Evolutionary conservation across 2,329 filamentous ascomycete genomes (phyloP).

Genomic region (Cladosporium sp.): DNA sequence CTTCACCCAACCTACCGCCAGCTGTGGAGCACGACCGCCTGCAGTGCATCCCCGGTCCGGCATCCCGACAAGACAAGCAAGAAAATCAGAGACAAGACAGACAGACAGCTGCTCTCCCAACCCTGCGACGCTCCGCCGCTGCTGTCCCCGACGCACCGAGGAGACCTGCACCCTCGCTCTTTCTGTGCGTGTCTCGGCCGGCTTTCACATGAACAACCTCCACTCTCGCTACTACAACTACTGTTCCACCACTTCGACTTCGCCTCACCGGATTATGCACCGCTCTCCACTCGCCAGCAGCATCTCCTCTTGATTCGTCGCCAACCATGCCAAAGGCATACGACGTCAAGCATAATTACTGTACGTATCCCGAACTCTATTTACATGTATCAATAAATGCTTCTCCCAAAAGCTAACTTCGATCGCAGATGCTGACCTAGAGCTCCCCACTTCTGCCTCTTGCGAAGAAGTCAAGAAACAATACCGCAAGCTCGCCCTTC

Average conservation of each 20-base stretch:
- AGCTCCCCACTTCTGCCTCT: slow-evolving; percentile 63
- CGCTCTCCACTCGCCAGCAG: slow-evolving; percentile 2
- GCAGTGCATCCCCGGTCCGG: too few relatives aligned
- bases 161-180: too few relatives aligned
- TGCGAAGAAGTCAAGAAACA: slow-evolving; percentile 78
- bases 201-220: slow-evolving; percentile 6
- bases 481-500: slow-evolving; percentile 78
- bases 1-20: too few relatives aligned
- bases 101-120: too few relatives aligned
- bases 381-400: too few relatives aligned
- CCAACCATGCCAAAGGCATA: slow-evolving; percentile 59
- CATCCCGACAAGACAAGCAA: too few relatives aligned
- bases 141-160: background rate
- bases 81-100: too few relatives aligned
- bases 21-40: background rate
- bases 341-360: slow-evolving; percentile 61
- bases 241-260: slow-evolving; percentile 1
- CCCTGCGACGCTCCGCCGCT: too few relatives aligned
- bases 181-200: too few relatives aligned
- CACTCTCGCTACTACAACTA: too few relatives aligned
- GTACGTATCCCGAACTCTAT: too few relatives aligned
- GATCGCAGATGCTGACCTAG: slow-evolving; percentile 65
- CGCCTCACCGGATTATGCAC: slow-evolving; percentile 9
- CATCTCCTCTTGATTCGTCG: slow-evolving; percentile 1
- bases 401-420: too few relatives aligned